Base-by-base conservation (phyloP, 2,329 filamentous ascomycete genomes). In the Ophiocordyceps robertsii region DNA sequence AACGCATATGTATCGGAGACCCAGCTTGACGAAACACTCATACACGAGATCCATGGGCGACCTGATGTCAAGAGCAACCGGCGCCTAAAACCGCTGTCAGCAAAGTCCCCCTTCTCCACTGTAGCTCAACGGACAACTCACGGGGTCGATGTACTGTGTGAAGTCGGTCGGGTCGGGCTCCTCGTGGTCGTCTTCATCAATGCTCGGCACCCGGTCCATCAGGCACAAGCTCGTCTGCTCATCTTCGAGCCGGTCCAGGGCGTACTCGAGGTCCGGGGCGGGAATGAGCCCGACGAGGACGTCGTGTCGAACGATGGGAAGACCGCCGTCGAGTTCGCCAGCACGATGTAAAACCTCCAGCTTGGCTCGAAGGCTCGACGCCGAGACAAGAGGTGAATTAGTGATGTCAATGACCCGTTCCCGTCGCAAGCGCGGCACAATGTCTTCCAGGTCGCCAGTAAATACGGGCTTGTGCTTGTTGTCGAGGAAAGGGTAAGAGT, bases 401-500 rank as follows among this genome's bases (percentile, higher is more conserved):
- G 84, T 85, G 43, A 96, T 89, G 57, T 98, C 90, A 49, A 98
- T 95, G 43, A 89, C 69, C 42, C 88, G 76, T 56, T 88, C 80
- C 40, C 74, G 75, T 13, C 85, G 80, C 4, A 84, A 68, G 6
- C 81, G 80, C 2, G 84, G 79, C 0, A 90, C 82, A 43, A 98
- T 92, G 48, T 95, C 90, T 13, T 80, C 84, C 1, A 98, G 72
- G 43, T 93, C 84, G 1, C 84, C 82, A 1, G 89, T 94, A 59
- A 95, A 95, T 16, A 93, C 72, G 1, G 90, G 89, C 51, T 93
- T 88, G 47, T 89, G 77, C 60, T 95, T 96, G 64, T 93, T 94
- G 63, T 95, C 88, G n/a, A 98, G 74, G 66, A 93, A 95, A 0
- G 92, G 92, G 51, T 96, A 98, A 3, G 86, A 84, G 61, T 98